A percentile compares a stretch with the other conserved stretches of the same genome.
phyloP scores from a whole-genome alignment of 1,139 yeast genomes.

The Kodamaea anthophila region DNA sequence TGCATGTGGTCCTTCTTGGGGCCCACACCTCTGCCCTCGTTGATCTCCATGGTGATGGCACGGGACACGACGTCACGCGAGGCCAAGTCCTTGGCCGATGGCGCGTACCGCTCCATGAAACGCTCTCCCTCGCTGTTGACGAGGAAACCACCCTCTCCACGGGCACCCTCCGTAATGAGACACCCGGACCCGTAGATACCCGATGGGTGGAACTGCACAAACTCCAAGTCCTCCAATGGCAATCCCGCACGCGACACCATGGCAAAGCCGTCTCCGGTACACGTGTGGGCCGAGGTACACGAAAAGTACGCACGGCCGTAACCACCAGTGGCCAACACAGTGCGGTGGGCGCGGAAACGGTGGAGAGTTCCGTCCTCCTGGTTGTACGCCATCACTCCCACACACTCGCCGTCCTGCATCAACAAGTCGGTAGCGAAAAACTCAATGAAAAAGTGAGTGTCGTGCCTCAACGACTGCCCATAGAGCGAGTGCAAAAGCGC shows the following conservation, averaged over 20 bases:
- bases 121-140: conserved; percentile 97
- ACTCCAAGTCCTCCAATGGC: conserved; percentile 95
- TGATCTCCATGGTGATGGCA: conserved; percentile 97
- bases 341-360: conserved; percentile 94
- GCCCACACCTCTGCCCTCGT: conserved; percentile 99
- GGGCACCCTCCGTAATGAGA: conserved; percentile 97
- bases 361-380: conserved; percentile 98
- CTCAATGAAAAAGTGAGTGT: conserved; percentile 97
- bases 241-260: conserved; percentile 98
- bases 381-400: conserved; percentile 95
- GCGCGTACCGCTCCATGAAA: conserved; percentile 99
- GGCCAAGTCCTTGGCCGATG: conserved; percentile 97
- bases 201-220: conserved; percentile 98
- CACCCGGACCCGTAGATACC: conserved; percentile 99
- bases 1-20: conserved; percentile 91
- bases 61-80: conserved; percentile 98
- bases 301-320: conserved; percentile 98
- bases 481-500: conserved; percentile 92
- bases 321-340: conserved; percentile 97
- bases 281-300: conserved; percentile 98
- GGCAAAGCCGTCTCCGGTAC: conserved; percentile 99
- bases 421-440: conserved; percentile 92
- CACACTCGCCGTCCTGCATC: conserved; percentile 95
- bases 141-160: conserved; percentile 99
- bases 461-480: conserved; percentile 95